Evolutionary conservation across 2,329 filamentous ascomycete species (phyloP), one percentile per base, ranked within the genome.

Genomic region (Claviceps maximensis): DNA sequence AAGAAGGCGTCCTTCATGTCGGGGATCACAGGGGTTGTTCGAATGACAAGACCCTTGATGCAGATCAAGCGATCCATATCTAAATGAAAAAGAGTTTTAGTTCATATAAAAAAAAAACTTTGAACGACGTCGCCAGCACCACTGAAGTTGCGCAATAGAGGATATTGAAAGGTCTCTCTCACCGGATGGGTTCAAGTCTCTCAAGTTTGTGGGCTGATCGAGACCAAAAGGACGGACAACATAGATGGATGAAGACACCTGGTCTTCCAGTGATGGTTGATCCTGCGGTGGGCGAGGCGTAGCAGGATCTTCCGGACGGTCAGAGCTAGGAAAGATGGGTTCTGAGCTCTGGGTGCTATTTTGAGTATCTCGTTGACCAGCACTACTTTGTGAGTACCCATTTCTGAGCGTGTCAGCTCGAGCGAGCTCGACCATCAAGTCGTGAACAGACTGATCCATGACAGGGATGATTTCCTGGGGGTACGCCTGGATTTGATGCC

Each of bases 1-100:
- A 98, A 98, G 72, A 95, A 96, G 0, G 93, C 93, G 65, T 95
- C 88, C 71, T 94, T 96, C 94, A 98, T 98, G 62, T 98, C 93
- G 0, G 93, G 93, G 58, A 98, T 97, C 58, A 98, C 87, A 0
- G 93, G 89, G 0, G 93, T 97, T 3, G 93, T 87, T 57, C 93
- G 84, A 63, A 98, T 98, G 56, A 98, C 93, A 17, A 98, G 77
- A 47, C 93, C 93, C 70, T 97, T 98, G 69, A 98, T 84, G 59
- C 85, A 88, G 59, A 98, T 85, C 58, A 98, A 79, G 65, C 94
- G 94, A 70, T 98, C 94, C 80, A 97, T 95, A 64, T 97, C 89
- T 78, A 36, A 15, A 33, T 9, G 60, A 27, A 5, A 1, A 50
- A 29, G n/a, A n/a, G n/a, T n/a, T n/a, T n/a, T n/a, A 56, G 58